Percentiles rank a stretch among this genome's conserved stretches.
These are phyloP conservation scores for Elsinoe fawcettii DNA, from an alignment of 2,329 filamentous ascomycete species.

Conservation along the genomic window DNA sequence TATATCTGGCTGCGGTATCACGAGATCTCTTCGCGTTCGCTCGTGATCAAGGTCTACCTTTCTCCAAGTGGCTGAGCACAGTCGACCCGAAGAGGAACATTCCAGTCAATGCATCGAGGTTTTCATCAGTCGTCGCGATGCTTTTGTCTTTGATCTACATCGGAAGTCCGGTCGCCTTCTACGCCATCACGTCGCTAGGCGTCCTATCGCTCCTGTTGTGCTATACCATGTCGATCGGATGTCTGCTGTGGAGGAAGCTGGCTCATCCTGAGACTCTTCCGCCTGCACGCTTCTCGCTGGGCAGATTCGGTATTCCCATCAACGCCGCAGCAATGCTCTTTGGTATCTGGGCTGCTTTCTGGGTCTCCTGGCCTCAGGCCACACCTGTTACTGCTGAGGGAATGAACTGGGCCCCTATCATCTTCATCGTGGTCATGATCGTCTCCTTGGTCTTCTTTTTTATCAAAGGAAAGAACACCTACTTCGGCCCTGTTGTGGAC, in stretches of 20 bases:
- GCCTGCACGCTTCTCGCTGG: slow-evolving; percentile 31
- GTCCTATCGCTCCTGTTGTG: slow-evolving; percentile 16
- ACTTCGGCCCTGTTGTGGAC: slow-evolving; percentile 19
- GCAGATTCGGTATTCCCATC: slow-evolving; percentile 30
- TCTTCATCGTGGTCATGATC: slow-evolving; percentile 19
- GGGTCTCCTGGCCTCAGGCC: slow-evolving; percentile 30
- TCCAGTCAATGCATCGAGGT: slow-evolving; percentile 23
- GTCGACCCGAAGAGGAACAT: slow-evolving; percentile 15
- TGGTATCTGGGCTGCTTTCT: slow-evolving; percentile 31
- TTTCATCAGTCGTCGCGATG: slow-evolving; percentile 22
- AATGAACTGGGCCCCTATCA: slow-evolving; percentile 21
- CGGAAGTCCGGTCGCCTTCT: slow-evolving; percentile 23
- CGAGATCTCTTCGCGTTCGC: slow-evolving; percentile 24
- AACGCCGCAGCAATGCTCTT: slow-evolving; percentile 33
- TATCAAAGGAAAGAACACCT: slow-evolving; percentile 17
- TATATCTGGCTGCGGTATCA: slow-evolving; percentile 21
- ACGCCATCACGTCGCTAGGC: slow-evolving; percentile 16
- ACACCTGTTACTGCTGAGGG: slow-evolving; percentile 17
- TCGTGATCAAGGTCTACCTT: slow-evolving; percentile 26
- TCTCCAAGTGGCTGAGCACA: slow-evolving; percentile 19
- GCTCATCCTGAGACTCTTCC: slow-evolving; percentile 20
- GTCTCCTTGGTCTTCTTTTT: slow-evolving; percentile 18
- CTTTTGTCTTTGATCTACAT: slow-evolving; percentile 25
- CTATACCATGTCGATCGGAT: slow-evolving; percentile 22
- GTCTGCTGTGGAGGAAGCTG: slow-evolving; percentile 23